These are phyloP conservation scores for Saturnispora zaruensis DNA, from an alignment of 805 yeast genomes.

Conservation along the genomic window DNA sequence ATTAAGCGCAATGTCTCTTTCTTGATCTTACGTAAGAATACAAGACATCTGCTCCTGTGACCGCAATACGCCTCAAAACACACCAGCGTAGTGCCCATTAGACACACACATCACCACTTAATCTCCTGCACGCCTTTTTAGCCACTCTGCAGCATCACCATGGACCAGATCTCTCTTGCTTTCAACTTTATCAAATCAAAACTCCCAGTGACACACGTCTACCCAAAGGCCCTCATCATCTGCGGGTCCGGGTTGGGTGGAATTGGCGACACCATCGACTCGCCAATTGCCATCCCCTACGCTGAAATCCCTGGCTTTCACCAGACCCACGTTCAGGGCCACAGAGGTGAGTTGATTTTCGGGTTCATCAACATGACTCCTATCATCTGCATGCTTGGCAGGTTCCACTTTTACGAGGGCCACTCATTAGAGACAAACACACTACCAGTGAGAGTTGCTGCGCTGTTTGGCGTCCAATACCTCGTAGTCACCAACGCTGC, in stretches of 20 bases:
- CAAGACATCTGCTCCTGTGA: too few species aligned
- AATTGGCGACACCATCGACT: conserved; percentile 36
- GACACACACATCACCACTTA: background rate
- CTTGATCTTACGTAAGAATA: background rate
- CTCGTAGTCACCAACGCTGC: conserved; percentile 93
- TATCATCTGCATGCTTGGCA: conserved; percentile 88
- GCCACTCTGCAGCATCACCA: background rate
- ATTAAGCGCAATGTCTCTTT: background rate
- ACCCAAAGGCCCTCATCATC: conserved; percentile 66
- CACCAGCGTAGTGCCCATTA: background rate
- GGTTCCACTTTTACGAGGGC: conserved; percentile 91
- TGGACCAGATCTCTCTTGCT: conserved; percentile 3
- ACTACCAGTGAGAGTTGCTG: conserved; percentile 75
- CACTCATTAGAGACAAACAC: conserved; percentile 74
- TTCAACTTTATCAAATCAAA: background rate
- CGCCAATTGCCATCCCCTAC: conserved; percentile 50
- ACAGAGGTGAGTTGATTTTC: conserved; percentile 71
- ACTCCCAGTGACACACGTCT: conserved; percentile 8
- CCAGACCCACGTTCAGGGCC: conserved; percentile 82
- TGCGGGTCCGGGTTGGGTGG: conserved; percentile 96
- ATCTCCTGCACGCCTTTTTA: background rate
- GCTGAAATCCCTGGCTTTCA: conserved; percentile 71
- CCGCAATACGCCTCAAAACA: background rate
- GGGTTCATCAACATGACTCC: conserved; percentile 70
- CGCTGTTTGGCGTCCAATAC: conserved; percentile 48